These are phyloP conservation scores for Paraconiothyrium sp. DNA, from an alignment of 2,329 filamentous ascomycete species.

Conservation along the genomic window DNA sequence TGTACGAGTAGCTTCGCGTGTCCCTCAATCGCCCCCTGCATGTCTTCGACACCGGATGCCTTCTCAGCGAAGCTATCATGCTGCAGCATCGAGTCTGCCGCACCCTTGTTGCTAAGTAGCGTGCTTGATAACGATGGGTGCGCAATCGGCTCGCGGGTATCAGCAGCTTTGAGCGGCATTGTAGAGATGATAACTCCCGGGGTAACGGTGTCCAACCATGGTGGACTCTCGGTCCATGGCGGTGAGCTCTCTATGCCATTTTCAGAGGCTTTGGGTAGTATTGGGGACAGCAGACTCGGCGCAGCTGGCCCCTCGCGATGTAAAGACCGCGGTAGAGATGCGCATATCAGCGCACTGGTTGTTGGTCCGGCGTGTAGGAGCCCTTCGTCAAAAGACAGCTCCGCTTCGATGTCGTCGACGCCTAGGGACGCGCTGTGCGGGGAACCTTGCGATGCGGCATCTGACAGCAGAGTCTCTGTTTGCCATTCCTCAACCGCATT, in stretches of 20 bases:
- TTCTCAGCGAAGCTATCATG: not conserved
- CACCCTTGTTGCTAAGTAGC: not conserved
- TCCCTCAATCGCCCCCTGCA: not conserved
- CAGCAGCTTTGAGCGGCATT: not conserved
- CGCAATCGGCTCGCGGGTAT: not conserved
- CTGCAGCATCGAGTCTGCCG: not conserved
- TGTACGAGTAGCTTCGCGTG: not conserved
- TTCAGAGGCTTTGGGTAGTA: not conserved
- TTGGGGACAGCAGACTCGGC: not conserved
- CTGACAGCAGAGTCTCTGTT: not conserved
- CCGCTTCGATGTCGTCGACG: not conserved
- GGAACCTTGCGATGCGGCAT: not conserved
- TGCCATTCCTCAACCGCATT: not conserved
- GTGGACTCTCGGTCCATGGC: constrained; percentile 3
- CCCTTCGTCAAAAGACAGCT: not conserved
- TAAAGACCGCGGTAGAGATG: too few relatives aligned
- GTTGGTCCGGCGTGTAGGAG: too few relatives aligned
- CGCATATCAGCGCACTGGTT: not conserved
- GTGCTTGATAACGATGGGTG: too few relatives aligned
- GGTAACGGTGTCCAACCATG: not conserved
- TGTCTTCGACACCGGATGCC: not conserved
- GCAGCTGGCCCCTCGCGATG: not conserved
- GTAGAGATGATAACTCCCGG: not conserved
- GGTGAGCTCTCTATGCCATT: not conserved
- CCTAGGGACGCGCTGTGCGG: too few relatives aligned